A percentile compares a stretch with the other conserved stretches of the same genome.
Evolutionary conservation across 352 stramenopile species (phyloP).

Genomic region (Globisporangium nodosum): DNA sequence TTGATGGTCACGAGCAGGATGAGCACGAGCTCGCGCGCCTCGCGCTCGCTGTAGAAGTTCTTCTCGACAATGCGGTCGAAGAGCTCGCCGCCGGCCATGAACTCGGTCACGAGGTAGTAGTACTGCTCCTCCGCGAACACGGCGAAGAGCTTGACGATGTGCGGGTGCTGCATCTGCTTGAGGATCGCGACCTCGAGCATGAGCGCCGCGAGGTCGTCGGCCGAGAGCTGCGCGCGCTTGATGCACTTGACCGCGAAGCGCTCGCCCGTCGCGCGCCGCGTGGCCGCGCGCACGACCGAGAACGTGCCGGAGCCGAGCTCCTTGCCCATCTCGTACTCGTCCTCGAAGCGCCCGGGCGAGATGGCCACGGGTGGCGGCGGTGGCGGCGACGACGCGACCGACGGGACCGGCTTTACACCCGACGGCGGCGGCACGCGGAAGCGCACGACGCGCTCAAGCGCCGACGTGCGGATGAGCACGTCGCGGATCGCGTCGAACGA

Average conservation of each 20-base stretch:
- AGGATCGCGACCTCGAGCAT: slow-evolving; percentile 76
- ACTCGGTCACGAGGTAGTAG: slow-evolving; percentile 98
- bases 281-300: slow-evolving; percentile 50
- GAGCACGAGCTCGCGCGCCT: slow-evolving; percentile 74
- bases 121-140: slow-evolving; percentile 89
- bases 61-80: slow-evolving; percentile 88
- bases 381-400: slow-evolving; percentile 10
- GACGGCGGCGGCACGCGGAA: slow-evolving; percentile 42
- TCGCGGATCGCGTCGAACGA: slow-evolving; percentile 70
- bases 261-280: slow-evolving; percentile 33
- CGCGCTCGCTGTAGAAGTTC: slow-evolving; percentile 80
- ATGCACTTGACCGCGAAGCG: slow-evolving; percentile 64
- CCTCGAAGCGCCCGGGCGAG: slow-evolving; percentile 32
- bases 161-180: slow-evolving; percentile 78
- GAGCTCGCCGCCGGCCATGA: slow-evolving; percentile 85
- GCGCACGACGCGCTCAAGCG: slow-evolving; percentile 44
- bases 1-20: slow-evolving; percentile 76
- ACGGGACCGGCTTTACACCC: slow-evolving; percentile 1
- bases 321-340: slow-evolving; percentile 57
- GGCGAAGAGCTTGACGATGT: slow-evolving; percentile 88
- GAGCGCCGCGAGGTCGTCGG: slow-evolving; percentile 65
- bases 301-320: slow-evolving; percentile 57
- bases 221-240: slow-evolving; percentile 33
- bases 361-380: background rate
- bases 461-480: slow-evolving; percentile 61